Percentiles rank a stretch among this genome's conserved stretches.
Evolutionary conservation across 306 rosid genomes (phyloP).

Genomic region (Rosa chinensis): DNA sequence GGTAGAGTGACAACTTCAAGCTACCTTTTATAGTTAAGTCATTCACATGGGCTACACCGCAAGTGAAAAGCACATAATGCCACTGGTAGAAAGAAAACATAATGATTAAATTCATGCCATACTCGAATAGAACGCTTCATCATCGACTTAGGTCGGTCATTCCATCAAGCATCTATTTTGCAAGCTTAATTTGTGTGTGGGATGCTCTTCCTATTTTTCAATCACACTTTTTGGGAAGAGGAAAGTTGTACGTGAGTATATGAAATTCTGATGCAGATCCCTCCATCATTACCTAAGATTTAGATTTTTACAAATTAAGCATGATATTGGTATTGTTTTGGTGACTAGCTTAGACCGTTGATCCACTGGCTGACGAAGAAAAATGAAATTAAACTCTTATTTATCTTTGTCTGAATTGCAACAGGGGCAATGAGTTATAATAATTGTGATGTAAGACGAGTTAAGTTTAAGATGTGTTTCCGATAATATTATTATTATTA

Average conservation of each 20-base stretch:
- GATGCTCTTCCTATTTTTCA: background rate
- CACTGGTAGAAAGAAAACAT: slow-evolving; percentile 1
- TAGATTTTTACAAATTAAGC: background rate
- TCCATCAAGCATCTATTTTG: background rate
- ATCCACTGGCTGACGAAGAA: background rate
- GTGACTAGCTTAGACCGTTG: background rate
- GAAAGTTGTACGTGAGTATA: background rate
- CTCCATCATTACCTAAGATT: background rate
- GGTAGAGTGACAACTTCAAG: slow-evolving; percentile 37
- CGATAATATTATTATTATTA: no score
- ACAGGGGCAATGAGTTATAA: no score
- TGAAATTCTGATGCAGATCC: background rate
- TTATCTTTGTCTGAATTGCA: background rate
- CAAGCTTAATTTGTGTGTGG: background rate
- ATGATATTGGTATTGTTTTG: background rate
- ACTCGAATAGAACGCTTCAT: background rate
- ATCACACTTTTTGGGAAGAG: background rate
- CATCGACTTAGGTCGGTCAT: background rate
- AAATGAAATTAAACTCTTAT: background rate
- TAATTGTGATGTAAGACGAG: no score
- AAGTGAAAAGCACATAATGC: background rate
- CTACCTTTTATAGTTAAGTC: slow-evolving; percentile 24
- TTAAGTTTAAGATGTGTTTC: no score
- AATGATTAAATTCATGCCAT: background rate
- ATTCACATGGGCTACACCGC: slow-evolving; percentile 23